These are phyloP conservation scores for Cercis canadensis DNA, from an alignment of 306 rosid species.

Conservation along the genomic window DNA sequence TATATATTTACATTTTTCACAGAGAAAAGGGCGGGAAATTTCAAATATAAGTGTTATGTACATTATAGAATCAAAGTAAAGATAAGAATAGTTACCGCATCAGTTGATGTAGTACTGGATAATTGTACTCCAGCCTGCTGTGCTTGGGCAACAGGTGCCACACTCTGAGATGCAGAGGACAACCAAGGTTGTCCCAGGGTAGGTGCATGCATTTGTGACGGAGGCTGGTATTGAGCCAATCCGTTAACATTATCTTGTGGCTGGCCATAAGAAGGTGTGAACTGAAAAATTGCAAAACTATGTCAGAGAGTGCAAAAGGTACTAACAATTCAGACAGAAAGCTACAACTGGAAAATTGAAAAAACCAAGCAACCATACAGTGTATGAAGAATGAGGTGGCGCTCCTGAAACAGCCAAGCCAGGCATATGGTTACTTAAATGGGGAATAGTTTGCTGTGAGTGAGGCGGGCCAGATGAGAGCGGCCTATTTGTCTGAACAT, in stretches of 20 bases:
- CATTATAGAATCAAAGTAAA: constrained; percentile 1
- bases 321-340: constrained; percentile 22
- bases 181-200: constrained; percentile 78
- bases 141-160: constrained; percentile 49
- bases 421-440: constrained; percentile 73
- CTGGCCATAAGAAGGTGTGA: constrained; percentile 68
- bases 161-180: constrained; percentile 70
- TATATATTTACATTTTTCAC: constrained; percentile 22
- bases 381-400: constrained; percentile 69
- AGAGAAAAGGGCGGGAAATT: neutral
- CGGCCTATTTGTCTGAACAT: constrained; percentile 78
- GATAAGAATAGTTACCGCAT: constrained; percentile 53
- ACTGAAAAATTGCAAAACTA: constrained; percentile 52
- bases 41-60: neutral
- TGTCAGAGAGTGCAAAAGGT: constrained; percentile 18
- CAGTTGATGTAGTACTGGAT: constrained; percentile 54
- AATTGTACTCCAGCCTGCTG: constrained; percentile 71
- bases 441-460: constrained; percentile 74
- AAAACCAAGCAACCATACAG: constrained; percentile 54
- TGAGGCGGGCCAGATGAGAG: constrained; percentile 67
- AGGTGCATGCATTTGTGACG: constrained; percentile 79
- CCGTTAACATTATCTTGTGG: constrained; percentile 67
- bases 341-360: constrained; percentile 9
- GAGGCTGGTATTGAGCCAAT: constrained; percentile 68
- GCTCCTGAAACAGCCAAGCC: constrained; percentile 71